Percentiles rank a stretch among this genome's conserved stretches.
These are phyloP conservation scores for Stephania japonica DNA, from an alignment of 164 flowering plant genomes.

Conservation along the genomic window DNA sequence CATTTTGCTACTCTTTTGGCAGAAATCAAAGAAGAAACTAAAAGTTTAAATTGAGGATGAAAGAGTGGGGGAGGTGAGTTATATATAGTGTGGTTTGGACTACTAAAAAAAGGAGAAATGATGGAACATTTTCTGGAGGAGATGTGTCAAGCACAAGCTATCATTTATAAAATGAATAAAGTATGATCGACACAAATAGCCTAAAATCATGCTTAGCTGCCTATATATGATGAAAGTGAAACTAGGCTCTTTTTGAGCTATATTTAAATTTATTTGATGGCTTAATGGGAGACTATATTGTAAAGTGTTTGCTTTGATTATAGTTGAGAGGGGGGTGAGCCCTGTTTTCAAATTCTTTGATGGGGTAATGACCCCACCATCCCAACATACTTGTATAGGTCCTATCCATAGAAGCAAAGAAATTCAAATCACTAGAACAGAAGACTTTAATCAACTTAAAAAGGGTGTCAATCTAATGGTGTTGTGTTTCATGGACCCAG, in stretches of 20 bases:
- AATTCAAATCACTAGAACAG: background rate
- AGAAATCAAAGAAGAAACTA: slow-evolving; percentile 4
- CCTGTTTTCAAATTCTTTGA: slow-evolving; percentile 20
- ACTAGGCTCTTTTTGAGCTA: background rate
- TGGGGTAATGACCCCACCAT: background rate
- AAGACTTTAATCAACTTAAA: background rate
- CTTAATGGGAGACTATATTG: slow-evolving; percentile 19
- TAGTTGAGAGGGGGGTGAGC: slow-evolving; percentile 24
- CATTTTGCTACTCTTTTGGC: slow-evolving; percentile 29
- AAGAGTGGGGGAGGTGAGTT: slow-evolving; percentile 7
- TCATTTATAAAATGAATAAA: slow-evolving; percentile 2
- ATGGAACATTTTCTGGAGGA: background rate
- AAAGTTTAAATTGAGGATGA: slow-evolving; percentile 3
- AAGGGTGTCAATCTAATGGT: background rate
- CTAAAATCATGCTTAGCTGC: slow-evolving; percentile 17
- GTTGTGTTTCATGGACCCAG: background rate
- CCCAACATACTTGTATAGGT: background rate
- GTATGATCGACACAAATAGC: slow-evolving; percentile 3
- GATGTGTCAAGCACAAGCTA: background rate
- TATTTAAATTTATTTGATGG: slow-evolving; percentile 9
- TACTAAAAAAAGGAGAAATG: background rate
- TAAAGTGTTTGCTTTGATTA: slow-evolving; percentile 34
- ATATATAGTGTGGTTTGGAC: background rate
- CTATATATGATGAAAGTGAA: slow-evolving; percentile 18
- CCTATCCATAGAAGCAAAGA: background rate